These are phyloP conservation scores for Teunomyces pallodes DNA, from an alignment of 805 yeast genomes.

Conservation along the genomic window DNA sequence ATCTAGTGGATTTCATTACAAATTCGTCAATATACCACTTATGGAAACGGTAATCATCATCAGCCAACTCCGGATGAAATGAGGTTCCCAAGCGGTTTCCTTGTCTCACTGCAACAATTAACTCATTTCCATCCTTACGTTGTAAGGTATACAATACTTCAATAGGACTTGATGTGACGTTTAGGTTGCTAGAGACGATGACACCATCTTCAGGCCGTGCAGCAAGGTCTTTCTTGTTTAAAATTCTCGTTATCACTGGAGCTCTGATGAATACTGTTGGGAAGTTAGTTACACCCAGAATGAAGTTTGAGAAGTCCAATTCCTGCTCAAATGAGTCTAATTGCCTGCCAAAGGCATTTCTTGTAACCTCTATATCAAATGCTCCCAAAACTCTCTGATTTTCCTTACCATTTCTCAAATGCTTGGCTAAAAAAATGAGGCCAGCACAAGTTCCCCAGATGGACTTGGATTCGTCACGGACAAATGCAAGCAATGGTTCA, in stretches of 20 bases:
- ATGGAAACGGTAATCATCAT: slow-evolving; percentile 63
- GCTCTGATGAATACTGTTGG: slow-evolving; percentile 69
- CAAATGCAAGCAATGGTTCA: slow-evolving; percentile 51
- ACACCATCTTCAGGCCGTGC: slow-evolving; percentile 7
- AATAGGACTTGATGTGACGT: slow-evolving; percentile 25
- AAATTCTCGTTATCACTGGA: slow-evolving; percentile 53
- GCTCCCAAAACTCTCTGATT: slow-evolving; percentile 63
- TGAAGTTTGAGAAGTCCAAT: slow-evolving; percentile 44
- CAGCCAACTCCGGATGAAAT: slow-evolving; percentile 71
- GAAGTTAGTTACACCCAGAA: slow-evolving; percentile 39
- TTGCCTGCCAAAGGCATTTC: slow-evolving; percentile 82
- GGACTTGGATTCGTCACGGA: slow-evolving; percentile 47
- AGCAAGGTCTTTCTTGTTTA: neutral
- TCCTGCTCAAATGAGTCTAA: slow-evolving; percentile 56
- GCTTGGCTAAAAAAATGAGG: slow-evolving; percentile 59
- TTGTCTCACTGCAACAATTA: slow-evolving; percentile 72
- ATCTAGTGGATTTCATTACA: slow-evolving; percentile 26
- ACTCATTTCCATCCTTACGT: slow-evolving; percentile 16
- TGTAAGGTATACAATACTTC: slow-evolving; percentile 41
- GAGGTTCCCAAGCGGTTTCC: slow-evolving; percentile 68
- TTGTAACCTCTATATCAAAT: slow-evolving; percentile 56
- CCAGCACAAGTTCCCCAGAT: slow-evolving; percentile 92
- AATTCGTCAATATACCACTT: slow-evolving; percentile 66
- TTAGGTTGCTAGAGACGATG: slow-evolving; percentile 20
- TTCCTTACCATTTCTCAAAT: slow-evolving; percentile 49